Percentiles rank a stretch among this genome's conserved stretches.
phyloP scores from a whole-genome alignment of 352 stramenopile species.

The Phytopythium vexans region DNA sequence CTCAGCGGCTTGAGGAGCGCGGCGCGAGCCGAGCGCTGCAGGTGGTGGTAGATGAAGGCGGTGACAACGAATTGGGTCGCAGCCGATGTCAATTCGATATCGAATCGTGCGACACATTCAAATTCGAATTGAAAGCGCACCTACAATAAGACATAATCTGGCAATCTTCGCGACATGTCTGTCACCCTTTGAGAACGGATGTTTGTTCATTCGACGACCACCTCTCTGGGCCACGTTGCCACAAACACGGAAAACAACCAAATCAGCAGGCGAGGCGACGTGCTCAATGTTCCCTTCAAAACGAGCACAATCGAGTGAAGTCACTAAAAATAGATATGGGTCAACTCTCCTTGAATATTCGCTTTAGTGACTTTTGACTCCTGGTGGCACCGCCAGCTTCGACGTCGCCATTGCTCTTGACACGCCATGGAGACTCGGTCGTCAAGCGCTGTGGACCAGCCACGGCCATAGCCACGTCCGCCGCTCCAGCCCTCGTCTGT shows the following conservation, averaged over 20 bases:
- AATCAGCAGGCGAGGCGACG: slow-evolving; percentile 4
- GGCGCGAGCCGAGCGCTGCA: background rate
- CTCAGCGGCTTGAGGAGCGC: slow-evolving; percentile 1
- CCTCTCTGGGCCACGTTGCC: background rate
- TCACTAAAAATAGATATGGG: background rate
- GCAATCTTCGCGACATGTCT: background rate
- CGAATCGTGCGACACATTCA: background rate
- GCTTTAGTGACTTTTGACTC: background rate
- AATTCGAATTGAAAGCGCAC: background rate
- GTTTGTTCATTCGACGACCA: background rate
- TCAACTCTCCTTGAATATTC: slow-evolving; percentile 1
- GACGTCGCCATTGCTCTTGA: background rate
- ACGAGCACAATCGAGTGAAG: no score
- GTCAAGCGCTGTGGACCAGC: slow-evolving; percentile 5
- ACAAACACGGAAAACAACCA: slow-evolving; percentile 7
- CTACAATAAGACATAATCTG: background rate
- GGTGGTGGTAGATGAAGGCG: background rate
- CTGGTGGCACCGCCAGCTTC: background rate
- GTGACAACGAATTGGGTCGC: background rate
- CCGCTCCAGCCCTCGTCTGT: no score
- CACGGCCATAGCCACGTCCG: slow-evolving; percentile 1
- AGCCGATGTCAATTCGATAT: slow-evolving; percentile 3
- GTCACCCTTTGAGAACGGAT: no score
- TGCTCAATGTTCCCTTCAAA: background rate
- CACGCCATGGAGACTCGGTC: slow-evolving; percentile 1